Conservation (phyloP, 202 grass and related monocot genomes). For the Dendrocalamus latiflorus region DNA sequence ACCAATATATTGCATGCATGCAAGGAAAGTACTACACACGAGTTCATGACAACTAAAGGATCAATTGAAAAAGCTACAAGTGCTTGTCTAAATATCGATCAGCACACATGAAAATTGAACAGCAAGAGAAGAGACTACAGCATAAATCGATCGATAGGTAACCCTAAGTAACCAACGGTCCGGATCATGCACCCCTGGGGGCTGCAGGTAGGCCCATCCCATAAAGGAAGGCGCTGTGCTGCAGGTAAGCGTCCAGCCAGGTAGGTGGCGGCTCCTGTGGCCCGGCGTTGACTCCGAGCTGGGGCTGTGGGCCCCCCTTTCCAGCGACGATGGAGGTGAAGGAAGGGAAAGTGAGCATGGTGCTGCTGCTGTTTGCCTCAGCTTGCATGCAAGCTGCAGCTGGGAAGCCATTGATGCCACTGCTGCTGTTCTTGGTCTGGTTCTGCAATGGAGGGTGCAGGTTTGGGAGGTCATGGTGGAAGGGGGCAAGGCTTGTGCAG, state of each 20-base stretch:
- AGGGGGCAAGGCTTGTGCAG: slow-evolving; percentile 12
- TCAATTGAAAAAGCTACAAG: slow-evolving; percentile 6
- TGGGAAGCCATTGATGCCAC: slow-evolving; percentile 13
- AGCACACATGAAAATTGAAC: slow-evolving; percentile 35
- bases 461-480: slow-evolving; percentile 31
- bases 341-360: slow-evolving; percentile 21
- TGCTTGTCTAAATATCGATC: slow-evolving; percentile 40
- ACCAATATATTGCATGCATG: neutral
- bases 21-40: neutral
- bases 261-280: slow-evolving; percentile 36
- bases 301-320: slow-evolving; percentile 12
- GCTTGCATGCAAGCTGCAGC: neutral
- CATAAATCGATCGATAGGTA: neutral
- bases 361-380: neutral
- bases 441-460: neutral
- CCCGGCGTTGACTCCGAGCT: slow-evolving; percentile 40
- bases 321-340: slow-evolving; percentile 31
- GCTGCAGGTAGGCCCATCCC: slow-evolving; percentile 44
- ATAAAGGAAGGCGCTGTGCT: slow-evolving; percentile 53
- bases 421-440: slow-evolving; percentile 3
- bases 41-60: neutral
- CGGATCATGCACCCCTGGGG: slow-evolving; percentile 44
- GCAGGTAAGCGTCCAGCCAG: slow-evolving; percentile 62
- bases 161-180: slow-evolving; percentile 40
- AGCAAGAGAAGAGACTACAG: neutral